Percentiles rank a stretch among this genome's conserved stretches.
These are phyloP conservation scores for Pythium phragmiticola DNA, from an alignment of 352 stramenopile species.

Conservation along the genomic window DNA sequence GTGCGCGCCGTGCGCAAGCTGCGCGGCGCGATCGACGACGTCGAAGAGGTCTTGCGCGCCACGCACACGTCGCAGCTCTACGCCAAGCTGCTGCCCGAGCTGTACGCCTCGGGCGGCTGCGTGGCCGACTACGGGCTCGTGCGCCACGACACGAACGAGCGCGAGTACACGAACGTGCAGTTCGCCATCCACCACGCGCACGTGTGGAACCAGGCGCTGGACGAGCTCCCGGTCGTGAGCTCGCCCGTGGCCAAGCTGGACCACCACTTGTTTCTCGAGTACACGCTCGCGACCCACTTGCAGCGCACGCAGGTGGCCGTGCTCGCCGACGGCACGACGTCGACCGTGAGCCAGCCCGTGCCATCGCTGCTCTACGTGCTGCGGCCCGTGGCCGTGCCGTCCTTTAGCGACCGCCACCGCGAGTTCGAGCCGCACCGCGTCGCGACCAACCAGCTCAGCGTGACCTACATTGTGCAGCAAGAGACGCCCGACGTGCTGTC, in stretches of 20 bases:
- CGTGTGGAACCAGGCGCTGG: constrained; percentile 16
- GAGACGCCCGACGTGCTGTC: constrained; percentile 33
- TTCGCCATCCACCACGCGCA: constrained; percentile 49
- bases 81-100: constrained; percentile 39
- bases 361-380: constrained; percentile 68
- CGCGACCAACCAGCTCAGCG: constrained; percentile 44
- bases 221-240: constrained; percentile 12
- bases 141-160: constrained; percentile 59
- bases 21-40: constrained; percentile 44
- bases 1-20: constrained; percentile 58
- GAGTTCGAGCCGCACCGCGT: constrained; percentile 38
- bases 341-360: constrained; percentile 35
- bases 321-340: constrained; percentile 22
- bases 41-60: constrained; percentile 48
- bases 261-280: constrained; percentile 59
- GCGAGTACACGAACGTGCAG: constrained; percentile 58
- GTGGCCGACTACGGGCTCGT: constrained; percentile 48
- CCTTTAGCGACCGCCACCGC: constrained; percentile 30
- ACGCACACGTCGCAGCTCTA: constrained; percentile 40
- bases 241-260: constrained; percentile 14
- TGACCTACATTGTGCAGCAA: constrained; percentile 79
- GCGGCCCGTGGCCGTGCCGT: constrained; percentile 39
- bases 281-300: constrained; percentile 58
- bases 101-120: constrained; percentile 41
- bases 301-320: constrained; percentile 51